phyloP scores from a whole-genome alignment of 768 basidiomycete genomes.

The Phylloporus arenicola region DNA sequence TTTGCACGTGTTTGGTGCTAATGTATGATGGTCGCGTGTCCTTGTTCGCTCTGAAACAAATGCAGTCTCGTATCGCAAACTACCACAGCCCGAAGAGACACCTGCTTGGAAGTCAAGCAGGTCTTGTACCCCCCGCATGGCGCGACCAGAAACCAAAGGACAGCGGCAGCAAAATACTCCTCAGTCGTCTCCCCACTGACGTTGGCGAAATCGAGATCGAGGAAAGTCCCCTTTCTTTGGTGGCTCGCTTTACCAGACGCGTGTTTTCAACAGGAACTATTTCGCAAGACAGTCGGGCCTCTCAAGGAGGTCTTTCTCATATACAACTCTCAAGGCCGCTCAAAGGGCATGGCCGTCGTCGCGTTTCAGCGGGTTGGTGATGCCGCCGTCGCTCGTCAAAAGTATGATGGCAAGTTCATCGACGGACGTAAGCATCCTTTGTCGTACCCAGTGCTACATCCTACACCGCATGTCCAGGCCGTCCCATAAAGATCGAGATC shows the following conservation, averaged over 20 bases:
- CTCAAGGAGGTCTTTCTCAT: slow-evolving; percentile 65
- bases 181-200: slow-evolving; percentile 63
- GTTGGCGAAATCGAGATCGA: slow-evolving; percentile 65
- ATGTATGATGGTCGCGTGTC: neutral
- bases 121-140: slow-evolving; percentile 60
- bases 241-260: slow-evolving; percentile 4
- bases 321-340: slow-evolving; percentile 68
- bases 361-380: slow-evolving; percentile 59
- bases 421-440: slow-evolving; percentile 45
- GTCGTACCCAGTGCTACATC: neutral
- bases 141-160: slow-evolving; percentile 36
- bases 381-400: slow-evolving; percentile 55
- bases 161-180: slow-evolving; percentile 59
- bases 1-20: slow-evolving; percentile 7
- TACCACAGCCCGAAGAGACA: slow-evolving; percentile 53
- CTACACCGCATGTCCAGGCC: slow-evolving; percentile 36
- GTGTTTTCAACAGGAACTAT: slow-evolving; percentile 51
- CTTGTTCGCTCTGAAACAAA: neutral
- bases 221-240: slow-evolving; percentile 33
- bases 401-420: slow-evolving; percentile 73
- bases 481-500: slow-evolving; percentile 62
- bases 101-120: slow-evolving; percentile 54
- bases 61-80: slow-evolving; percentile 33
- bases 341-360: slow-evolving; percentile 79
- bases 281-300: slow-evolving; percentile 72